Conservation (phyloP, 1,139 yeast species). For the Candida sp. region DNA sequence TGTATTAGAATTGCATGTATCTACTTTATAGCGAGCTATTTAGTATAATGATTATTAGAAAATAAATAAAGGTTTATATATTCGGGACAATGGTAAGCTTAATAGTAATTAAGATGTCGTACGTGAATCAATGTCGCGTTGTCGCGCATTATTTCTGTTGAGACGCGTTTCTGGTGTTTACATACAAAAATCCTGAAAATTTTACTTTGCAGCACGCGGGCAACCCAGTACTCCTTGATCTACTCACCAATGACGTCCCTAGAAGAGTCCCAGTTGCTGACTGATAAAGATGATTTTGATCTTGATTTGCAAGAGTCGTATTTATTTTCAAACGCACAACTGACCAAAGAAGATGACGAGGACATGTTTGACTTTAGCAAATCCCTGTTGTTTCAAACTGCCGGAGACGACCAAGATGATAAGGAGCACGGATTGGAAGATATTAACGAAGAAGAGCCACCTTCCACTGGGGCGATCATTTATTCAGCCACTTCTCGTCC, state of each 20-base stretch:
- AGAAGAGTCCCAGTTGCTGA: not conserved
- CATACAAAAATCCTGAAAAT: not conserved
- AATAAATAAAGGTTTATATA: not conserved
- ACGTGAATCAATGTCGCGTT: not conserved
- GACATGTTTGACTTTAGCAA: not conserved
- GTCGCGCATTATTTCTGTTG: not conserved
- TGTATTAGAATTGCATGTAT: conserved; percentile 19
- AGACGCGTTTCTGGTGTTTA: not conserved
- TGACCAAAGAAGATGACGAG: not conserved
- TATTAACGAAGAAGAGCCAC: not conserved
- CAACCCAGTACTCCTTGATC: not conserved
- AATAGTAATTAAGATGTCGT: not conserved
- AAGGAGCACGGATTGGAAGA: not conserved
- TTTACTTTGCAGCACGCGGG: not conserved
- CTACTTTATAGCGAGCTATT: not conserved
- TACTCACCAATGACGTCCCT: not conserved
- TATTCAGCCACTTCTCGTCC: conserved; percentile 6
- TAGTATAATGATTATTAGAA: not conserved
- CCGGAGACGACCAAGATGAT: not conserved
- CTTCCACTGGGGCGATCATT: not conserved
- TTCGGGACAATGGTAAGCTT: not conserved
- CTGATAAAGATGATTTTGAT: not conserved
- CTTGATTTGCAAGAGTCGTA: not conserved
- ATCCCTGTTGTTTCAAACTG: not conserved
- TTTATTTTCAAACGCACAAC: not conserved